Evolutionary conservation across 345 rosid genomes (phyloP).

Genomic region (Lenwebbia sp.): DNA sequence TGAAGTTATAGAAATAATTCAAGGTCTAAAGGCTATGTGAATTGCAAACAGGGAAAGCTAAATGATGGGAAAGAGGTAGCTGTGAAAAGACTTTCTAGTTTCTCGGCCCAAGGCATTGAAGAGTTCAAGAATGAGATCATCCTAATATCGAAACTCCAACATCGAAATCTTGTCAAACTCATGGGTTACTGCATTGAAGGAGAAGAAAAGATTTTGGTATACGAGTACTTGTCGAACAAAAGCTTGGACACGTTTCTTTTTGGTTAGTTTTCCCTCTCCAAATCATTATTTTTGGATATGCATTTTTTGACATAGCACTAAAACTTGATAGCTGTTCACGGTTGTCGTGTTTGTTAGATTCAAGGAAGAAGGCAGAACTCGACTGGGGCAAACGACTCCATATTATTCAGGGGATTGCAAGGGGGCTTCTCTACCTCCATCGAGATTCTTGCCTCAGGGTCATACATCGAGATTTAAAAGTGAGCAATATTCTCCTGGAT

Average conservation of each 20-base stretch:
- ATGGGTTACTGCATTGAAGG: slow-evolving; percentile 47
- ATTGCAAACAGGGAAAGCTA: slow-evolving; percentile 33
- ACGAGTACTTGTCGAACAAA: slow-evolving; percentile 13
- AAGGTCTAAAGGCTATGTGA: neutral
- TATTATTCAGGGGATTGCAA: slow-evolving; percentile 22
- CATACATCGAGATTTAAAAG: slow-evolving; percentile 24
- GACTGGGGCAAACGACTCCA: slow-evolving; percentile 20
- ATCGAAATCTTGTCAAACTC: slow-evolving; percentile 50
- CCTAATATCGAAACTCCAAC: slow-evolving; percentile 50
- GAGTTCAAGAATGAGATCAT: slow-evolving; percentile 52
- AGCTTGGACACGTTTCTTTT: neutral
- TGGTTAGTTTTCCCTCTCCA: neutral
- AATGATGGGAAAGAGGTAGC: slow-evolving; percentile 34
- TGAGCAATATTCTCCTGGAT: slow-evolving; percentile 20
- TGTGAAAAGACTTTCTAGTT: slow-evolving; percentile 42
- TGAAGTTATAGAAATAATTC: neutral
- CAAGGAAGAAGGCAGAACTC: neutral
- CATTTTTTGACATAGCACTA: neutral
- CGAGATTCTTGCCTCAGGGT: slow-evolving; percentile 18
- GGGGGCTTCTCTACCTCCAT: slow-evolving; percentile 27
- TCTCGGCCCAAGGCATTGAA: slow-evolving; percentile 46
- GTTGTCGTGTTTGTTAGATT: slow-evolving; percentile 2
- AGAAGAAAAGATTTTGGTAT: slow-evolving; percentile 44
- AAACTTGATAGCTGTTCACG: neutral
- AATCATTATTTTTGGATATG: neutral